Conservation (phyloP, 2,329 filamentous ascomycete species). For the Paracamarosporium sp. region DNA sequence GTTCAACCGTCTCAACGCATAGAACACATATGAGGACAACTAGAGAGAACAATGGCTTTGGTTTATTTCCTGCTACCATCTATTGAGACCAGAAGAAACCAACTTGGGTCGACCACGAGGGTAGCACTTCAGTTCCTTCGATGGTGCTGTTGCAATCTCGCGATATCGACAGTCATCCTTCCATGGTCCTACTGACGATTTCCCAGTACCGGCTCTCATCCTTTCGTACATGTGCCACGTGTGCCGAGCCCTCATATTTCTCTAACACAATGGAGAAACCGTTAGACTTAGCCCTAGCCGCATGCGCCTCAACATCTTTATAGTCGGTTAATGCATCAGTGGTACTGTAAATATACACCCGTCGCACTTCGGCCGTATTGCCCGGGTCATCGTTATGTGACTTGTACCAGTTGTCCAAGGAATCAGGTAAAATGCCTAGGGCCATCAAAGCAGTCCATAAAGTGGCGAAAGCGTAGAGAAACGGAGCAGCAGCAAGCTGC, state of each 20-base stretch:
- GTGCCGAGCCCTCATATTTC: slow-evolving; percentile 15
- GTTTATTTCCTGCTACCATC: not conserved
- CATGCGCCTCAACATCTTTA: slow-evolving; percentile 16
- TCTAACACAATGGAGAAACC: slow-evolving; percentile 14
- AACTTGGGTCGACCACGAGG: not conserved
- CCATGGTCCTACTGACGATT: slow-evolving; percentile 10
- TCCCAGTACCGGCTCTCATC: slow-evolving; percentile 15
- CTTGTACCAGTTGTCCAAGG: slow-evolving; percentile 13
- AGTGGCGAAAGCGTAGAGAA: slow-evolving; percentile 14
- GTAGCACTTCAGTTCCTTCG: not conserved
- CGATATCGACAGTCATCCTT: slow-evolving; percentile 10
- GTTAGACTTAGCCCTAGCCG: slow-evolving; percentile 10
- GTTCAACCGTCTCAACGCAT: too few relatives aligned
- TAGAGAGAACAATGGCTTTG: not conserved
- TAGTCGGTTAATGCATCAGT: slow-evolving; percentile 14
- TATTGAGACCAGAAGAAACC: not conserved
- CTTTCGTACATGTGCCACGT: slow-evolving; percentile 16
- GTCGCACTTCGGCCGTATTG: slow-evolving; percentile 11
- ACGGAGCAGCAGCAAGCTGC: slow-evolving; percentile 11
- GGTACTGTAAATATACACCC: slow-evolving; percentile 15
- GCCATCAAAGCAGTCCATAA: slow-evolving; percentile 15
- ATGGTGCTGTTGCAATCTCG: not conserved
- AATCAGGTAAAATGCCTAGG: slow-evolving; percentile 12
- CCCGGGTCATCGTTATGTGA: slow-evolving; percentile 11
- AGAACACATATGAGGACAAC: too few relatives aligned